These are phyloP conservation scores for Pythium guiyangense DNA, from an alignment of 352 stramenopile genomes.

Conservation along the genomic window DNA sequence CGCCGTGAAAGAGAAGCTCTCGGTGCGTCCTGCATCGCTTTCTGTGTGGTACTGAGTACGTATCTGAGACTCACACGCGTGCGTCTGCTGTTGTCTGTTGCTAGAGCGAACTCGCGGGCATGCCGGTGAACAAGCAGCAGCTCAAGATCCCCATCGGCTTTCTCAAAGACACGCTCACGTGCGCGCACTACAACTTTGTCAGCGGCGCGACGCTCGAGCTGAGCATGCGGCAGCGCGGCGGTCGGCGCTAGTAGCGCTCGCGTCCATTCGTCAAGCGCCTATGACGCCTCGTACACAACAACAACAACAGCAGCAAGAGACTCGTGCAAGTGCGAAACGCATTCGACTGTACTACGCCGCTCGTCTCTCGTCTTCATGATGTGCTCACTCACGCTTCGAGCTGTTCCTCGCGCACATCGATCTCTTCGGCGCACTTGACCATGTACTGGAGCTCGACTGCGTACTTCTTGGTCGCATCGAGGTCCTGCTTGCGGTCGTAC, in stretches of 20 bases:
- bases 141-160: slow-evolving; percentile 91
- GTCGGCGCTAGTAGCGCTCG: slow-evolving; percentile 35
- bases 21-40: slow-evolving; percentile 23
- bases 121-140: slow-evolving; percentile 96
- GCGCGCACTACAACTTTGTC: slow-evolving; percentile 86
- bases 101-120: slow-evolving; percentile 77
- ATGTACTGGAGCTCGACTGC: slow-evolving; percentile 84
- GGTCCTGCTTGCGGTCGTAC: slow-evolving; percentile 70
- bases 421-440: slow-evolving; percentile 82
- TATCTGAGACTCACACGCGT: no score
- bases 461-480: slow-evolving; percentile 66
- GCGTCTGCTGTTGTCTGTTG: not conserved
- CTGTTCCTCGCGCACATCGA: slow-evolving; percentile 69
- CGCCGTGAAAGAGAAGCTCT: slow-evolving; percentile 89
- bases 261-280: no score
- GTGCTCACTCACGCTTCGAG: slow-evolving; percentile 24
- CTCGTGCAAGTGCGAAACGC: no score
- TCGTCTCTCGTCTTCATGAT: not conserved
- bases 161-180: slow-evolving; percentile 86
- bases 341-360: no score
- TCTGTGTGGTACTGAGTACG: no score
- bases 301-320: no score
- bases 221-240: slow-evolving; percentile 76
- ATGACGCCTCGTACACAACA: no score
- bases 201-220: slow-evolving; percentile 67